These are phyloP conservation scores for Carex scoparia DNA, from an alignment of 176 grass and related monocot species.

Conservation along the genomic window DNA sequence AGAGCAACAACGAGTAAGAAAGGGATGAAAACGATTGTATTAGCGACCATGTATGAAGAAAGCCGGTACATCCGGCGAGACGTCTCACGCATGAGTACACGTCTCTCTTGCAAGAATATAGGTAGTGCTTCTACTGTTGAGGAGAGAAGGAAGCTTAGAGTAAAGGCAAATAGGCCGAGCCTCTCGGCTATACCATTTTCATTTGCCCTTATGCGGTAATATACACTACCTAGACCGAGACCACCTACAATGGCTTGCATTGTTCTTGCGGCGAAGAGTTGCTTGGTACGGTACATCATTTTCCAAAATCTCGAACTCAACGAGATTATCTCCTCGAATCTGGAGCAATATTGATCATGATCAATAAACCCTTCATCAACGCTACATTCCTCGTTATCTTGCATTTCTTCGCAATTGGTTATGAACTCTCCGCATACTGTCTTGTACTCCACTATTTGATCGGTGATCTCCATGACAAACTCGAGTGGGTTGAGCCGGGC, in stretches of 20 bases:
- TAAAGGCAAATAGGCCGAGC: slow-evolving; percentile 91
- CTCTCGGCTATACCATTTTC: slow-evolving; percentile 52
- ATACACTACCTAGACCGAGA: slow-evolving; percentile 74
- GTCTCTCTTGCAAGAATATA: slow-evolving; percentile 79
- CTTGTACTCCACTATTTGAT: slow-evolving; percentile 33
- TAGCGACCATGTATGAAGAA: slow-evolving; percentile 74
- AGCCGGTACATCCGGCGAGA: slow-evolving; percentile 65
- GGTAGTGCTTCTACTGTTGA: slow-evolving; percentile 81
- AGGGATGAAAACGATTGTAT: slow-evolving; percentile 69
- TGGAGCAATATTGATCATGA: slow-evolving; percentile 38
- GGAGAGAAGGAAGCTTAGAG: slow-evolving; percentile 88
- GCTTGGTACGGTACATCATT: slow-evolving; percentile 73
- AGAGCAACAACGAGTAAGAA: slow-evolving; percentile 73
- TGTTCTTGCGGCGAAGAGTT: slow-evolving; percentile 70
- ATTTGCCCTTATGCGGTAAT: slow-evolving; percentile 39
- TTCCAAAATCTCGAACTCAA: slow-evolving; percentile 69
- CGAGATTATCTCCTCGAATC: slow-evolving; percentile 40
- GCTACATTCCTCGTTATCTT: background rate
- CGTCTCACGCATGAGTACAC: slow-evolving; percentile 76
- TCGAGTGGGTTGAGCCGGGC: slow-evolving; percentile 71
- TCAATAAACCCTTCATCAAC: background rate
- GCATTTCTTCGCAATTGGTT: slow-evolving; percentile 9
- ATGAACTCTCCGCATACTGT: background rate
- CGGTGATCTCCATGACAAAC: slow-evolving; percentile 70
- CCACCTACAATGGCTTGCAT: slow-evolving; percentile 76